These are phyloP conservation scores for Butyriboletus loyo DNA, from an alignment of 768 basidiomycete genomes.

Conservation along the genomic window DNA sequence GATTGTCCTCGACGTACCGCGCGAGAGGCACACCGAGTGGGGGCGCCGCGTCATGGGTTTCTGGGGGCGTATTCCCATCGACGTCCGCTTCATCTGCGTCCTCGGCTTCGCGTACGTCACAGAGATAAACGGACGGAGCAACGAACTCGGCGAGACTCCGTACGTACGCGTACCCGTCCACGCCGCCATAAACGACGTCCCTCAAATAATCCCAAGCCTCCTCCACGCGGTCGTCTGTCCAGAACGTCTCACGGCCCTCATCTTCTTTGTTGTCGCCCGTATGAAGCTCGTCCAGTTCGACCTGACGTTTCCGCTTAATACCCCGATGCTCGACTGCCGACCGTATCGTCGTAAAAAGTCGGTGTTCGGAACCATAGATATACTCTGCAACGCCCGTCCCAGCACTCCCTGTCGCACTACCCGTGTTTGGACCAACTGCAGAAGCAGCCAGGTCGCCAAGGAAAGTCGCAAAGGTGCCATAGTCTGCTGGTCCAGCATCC, in stretches of 20 bases:
- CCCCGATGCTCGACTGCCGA: constrained; percentile 34
- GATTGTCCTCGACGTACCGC: constrained; percentile 38
- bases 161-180: constrained; percentile 73
- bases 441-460: constrained; percentile 41
- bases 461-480: constrained; percentile 58
- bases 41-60: neutral
- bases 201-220: constrained; percentile 64
- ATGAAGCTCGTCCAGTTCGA: neutral
- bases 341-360: constrained; percentile 35
- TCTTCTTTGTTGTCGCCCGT: constrained; percentile 1
- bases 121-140: constrained; percentile 24
- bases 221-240: constrained; percentile 45
- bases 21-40: constrained; percentile 36
- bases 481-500: constrained; percentile 55
- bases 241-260: constrained; percentile 36
- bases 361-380: constrained; percentile 15
- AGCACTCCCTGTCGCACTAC: neutral
- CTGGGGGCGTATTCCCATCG: neutral
- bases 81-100: neutral
- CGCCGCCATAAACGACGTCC: constrained; percentile 78
- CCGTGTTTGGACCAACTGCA: constrained; percentile 21
- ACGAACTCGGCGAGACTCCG: constrained; percentile 76
- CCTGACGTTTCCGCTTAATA: constrained; percentile 17
- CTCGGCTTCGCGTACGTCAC: neutral
- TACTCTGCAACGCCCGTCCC: constrained; percentile 2